Evolutionary conservation across 202 grass and related monocot genomes (phyloP).

Genomic region (Schoenoplectus triqueter): DNA sequence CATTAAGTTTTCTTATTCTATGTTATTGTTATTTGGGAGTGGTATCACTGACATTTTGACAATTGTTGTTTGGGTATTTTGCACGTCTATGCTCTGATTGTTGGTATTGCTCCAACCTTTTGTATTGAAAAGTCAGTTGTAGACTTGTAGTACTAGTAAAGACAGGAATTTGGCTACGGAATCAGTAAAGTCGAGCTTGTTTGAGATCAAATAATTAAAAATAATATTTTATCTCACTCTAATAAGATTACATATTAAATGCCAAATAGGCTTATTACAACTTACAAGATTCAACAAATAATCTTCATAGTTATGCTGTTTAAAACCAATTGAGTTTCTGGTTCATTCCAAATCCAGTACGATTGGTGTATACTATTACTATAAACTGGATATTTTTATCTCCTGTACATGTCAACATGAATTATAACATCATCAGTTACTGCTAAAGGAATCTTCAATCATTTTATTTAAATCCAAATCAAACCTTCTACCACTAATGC

Average conservation of each 20-base stretch:
- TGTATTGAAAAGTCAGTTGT: neutral
- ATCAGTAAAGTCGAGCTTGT: neutral
- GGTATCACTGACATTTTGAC: neutral
- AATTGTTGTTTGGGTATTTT: conserved; percentile 2
- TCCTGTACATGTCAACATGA: conserved; percentile 17
- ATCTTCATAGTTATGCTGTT: neutral
- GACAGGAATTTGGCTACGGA: neutral
- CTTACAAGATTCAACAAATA: conserved; percentile 11
- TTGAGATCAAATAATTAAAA: neutral
- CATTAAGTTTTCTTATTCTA: conserved; percentile 12
- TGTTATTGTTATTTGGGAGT: neutral
- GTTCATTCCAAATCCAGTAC: neutral
- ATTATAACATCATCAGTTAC: conserved; percentile 16
- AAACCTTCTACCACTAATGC: conserved; percentile 26
- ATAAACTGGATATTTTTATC: conserved; percentile 6
- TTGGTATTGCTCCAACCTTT: neutral
- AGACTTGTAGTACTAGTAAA: neutral
- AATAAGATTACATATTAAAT: conserved; percentile 15
- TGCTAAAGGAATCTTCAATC: conserved; percentile 27
- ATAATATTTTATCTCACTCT: neutral
- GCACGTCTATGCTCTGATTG: neutral
- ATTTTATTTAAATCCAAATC: conserved; percentile 43
- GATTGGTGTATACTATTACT: neutral
- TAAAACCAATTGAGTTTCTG: conserved; percentile 10
- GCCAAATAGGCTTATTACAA: conserved; percentile 33